Evolutionary conservation across 2,329 filamentous ascomycete genomes (phyloP).

Genomic region (Nemania bipapillata): DNA sequence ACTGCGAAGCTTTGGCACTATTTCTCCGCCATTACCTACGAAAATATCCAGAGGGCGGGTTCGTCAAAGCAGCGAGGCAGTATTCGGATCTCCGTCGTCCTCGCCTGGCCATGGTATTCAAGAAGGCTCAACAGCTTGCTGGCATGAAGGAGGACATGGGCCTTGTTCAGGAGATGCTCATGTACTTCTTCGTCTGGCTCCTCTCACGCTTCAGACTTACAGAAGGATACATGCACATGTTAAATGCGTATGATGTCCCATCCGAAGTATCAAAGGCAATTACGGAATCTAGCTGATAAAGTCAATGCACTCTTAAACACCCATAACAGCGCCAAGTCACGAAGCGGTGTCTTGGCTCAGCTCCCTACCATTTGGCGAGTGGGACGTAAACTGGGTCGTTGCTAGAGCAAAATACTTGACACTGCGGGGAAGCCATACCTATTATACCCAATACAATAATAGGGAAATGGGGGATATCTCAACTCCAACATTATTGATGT

Average conservation of each 20-base stretch:
- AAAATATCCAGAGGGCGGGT: slow-evolving; percentile 3
- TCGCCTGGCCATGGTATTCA: slow-evolving; percentile 34
- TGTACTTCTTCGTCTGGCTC: slow-evolving; percentile 37
- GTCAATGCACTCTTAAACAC: background rate
- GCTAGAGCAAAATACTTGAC: background rate
- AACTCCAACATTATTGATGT: no score
- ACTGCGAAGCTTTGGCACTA: slow-evolving; percentile 30
- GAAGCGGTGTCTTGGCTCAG: background rate
- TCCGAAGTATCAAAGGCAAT: slow-evolving; percentile 28
- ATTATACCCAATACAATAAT: background rate
- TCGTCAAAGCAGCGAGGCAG: slow-evolving; percentile 18
- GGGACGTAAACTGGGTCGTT: background rate
- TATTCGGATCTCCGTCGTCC: slow-evolving; percentile 36
- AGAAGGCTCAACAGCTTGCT: slow-evolving; percentile 36
- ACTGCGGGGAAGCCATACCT: background rate
- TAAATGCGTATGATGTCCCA: slow-evolving; percentile 35
- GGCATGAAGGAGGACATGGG: slow-evolving; percentile 38
- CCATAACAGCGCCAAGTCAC: background rate
- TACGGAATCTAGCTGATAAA: background rate
- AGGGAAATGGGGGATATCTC: no score
- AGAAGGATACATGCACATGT: slow-evolving; percentile 24
- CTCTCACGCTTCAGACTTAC: slow-evolving; percentile 22
- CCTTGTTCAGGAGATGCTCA: slow-evolving; percentile 34
- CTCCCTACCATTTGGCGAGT: background rate
- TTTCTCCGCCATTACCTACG: slow-evolving; percentile 27